A percentile compares a stretch with the other conserved stretches of the same genome.
Evolutionary conservation across 495 filamentous ascomycete species (phyloP).

Genomic region (Podospora australis): DNA sequence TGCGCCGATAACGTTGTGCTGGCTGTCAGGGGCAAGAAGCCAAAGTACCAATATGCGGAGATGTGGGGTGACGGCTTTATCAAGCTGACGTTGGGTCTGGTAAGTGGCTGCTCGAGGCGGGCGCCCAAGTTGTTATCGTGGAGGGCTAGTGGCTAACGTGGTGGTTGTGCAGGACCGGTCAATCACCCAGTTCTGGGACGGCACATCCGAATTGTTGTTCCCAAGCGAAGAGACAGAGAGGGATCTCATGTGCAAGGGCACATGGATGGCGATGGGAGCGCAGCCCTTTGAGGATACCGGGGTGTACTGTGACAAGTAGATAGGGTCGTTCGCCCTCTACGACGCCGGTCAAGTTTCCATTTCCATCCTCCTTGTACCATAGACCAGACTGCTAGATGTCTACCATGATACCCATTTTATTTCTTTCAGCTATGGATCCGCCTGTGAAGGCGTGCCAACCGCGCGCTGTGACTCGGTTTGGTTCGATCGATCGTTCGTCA

Average conservation of each 20-base stretch:
- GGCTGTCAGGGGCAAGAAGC: conserved; percentile 11
- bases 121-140: no score
- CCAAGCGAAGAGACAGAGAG: conserved; percentile 16
- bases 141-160: neutral
- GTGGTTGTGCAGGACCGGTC: conserved; percentile 15
- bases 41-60: conserved; percentile 13
- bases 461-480: no score
- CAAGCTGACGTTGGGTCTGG: conserved; percentile 26
- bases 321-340: no score
- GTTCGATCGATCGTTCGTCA: no score
- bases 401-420: no score
- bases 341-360: no score
- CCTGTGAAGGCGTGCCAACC: no score
- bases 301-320: conserved; percentile 2
- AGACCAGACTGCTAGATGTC: no score
- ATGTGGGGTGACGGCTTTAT: conserved; percentile 22
- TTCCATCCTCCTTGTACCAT: no score
- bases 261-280: conserved; percentile 14
- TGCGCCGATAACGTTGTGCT: conserved; percentile 23
- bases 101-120: conserved; percentile 4
- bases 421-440: no score
- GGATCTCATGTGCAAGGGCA: conserved; percentile 20
- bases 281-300: conserved; percentile 27
- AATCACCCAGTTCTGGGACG: conserved; percentile 24
- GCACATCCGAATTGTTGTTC: conserved; percentile 20